Percentiles rank a stretch among this genome's conserved stretches.
phyloP scores from a whole-genome alignment of 495 filamentous ascomycete species.

The Penicillium robsamsonii region DNA sequence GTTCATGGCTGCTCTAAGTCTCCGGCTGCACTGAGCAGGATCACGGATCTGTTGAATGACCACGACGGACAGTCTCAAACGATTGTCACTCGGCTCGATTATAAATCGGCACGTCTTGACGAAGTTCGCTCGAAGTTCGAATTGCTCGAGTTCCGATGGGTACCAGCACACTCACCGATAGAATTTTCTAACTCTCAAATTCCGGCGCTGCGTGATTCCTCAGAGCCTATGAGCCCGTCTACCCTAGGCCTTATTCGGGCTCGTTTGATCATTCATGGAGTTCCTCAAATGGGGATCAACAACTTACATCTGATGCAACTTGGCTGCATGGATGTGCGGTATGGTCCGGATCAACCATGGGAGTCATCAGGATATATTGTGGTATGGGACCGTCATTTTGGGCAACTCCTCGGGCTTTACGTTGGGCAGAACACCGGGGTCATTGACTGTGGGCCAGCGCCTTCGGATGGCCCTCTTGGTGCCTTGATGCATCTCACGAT shows the following conservation, averaged over 20 bases:
- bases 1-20: conserved; percentile 37
- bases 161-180: conserved; percentile 31
- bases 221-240: conserved; percentile 16
- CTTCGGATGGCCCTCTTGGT: conserved; percentile 21
- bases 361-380: conserved; percentile 37
- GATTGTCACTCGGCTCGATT: conserved; percentile 17
- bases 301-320: conserved; percentile 38
- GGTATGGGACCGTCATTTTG: conserved; percentile 37
- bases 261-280: conserved; percentile 17
- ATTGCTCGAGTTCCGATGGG: conserved; percentile 31
- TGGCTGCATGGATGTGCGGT: conserved; percentile 30
- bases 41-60: conserved; percentile 36
- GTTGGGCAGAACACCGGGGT: conserved; percentile 23
- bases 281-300: conserved; percentile 13
- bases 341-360: conserved; percentile 20
- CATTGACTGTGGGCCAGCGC: conserved; percentile 18
- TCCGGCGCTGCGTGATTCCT: conserved; percentile 10
- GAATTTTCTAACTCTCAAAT: conserved; percentile 24
- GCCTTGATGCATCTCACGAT: conserved; percentile 20
- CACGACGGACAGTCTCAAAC: conserved; percentile 23
- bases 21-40: conserved; percentile 20
- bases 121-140: not conserved
- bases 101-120: not conserved
- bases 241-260: conserved; percentile 36
- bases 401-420: conserved; percentile 31